Percentiles rank a stretch among this genome's conserved stretches.
Evolutionary conservation across 768 basidiomycete genomes (phyloP).

Genomic region (Naematelia encephala): DNA sequence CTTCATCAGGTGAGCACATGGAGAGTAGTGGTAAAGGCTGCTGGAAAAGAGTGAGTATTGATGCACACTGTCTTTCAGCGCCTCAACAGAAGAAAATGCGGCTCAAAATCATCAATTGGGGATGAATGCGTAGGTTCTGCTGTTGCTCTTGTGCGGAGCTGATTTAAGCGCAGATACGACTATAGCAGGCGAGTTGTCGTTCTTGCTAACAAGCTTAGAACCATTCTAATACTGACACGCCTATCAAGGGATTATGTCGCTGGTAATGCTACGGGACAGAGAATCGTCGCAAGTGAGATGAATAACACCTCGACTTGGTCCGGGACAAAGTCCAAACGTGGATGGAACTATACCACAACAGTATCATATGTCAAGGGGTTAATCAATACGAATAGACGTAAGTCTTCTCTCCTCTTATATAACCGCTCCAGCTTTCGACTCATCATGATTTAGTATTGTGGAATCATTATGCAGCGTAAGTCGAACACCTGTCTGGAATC

Average conservation of each 20-base stretch:
- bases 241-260: conserved; percentile 1
- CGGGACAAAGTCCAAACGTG: neutral
- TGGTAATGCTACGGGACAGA: conserved; percentile 7
- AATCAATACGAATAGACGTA: neutral
- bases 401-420: conserved; percentile 1
- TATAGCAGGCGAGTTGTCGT: neutral
- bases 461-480: too few relatives aligned
- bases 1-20: conserved; percentile 15
- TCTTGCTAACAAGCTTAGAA: neutral
- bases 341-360: conserved; percentile 12
- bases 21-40: neutral
- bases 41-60: too few relatives aligned
- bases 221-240: neutral
- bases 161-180: conserved; percentile 8
- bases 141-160: neutral
- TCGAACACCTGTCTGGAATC: too few relatives aligned
- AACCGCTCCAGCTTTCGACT: too few relatives aligned
- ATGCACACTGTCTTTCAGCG: neutral
- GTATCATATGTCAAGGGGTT: conserved; percentile 3
- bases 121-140: conserved; percentile 5
- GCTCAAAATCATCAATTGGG: conserved; percentile 1
- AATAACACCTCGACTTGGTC: neutral
- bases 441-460: too few relatives aligned
- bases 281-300: neutral
- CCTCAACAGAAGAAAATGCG: conserved; percentile 4